Base-by-base conservation (phyloP, 768 basidiomycete species). In the Leccinum incarnatum region DNA sequence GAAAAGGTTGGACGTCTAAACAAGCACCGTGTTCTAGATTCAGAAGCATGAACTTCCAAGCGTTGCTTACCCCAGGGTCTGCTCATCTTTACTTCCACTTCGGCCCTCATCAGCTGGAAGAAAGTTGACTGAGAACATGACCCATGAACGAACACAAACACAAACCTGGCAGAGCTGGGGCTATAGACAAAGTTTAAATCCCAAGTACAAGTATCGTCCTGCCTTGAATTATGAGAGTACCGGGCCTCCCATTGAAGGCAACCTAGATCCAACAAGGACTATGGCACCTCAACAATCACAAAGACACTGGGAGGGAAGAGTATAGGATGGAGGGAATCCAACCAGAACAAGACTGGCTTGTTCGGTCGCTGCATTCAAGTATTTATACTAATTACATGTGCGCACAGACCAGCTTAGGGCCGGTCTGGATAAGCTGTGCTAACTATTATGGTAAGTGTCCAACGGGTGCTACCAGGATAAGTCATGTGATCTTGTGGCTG, bases 1-100 rank as follows among this genome's bases (percentile, higher is more conserved):
- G 71, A 96, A 98, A 14, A 99, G 74, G 67, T 99, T 99, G 40
- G 95, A 93, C 1, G 96, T 97, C 90, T 95, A 60, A 11, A 55
- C 17, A 45, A 56, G 10, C 15, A 49, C 46, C 23, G 55, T 57
- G 54, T 47, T 52, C 17, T 52, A 52, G 14, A 59, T 51, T 36
- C 14, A 49, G 15, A 55, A 37, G 5, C 29, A 55, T 47, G 48
- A 12, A 23, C 14, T 2, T 34, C 46, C 21, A 17, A 10, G 50
- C 23, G 19, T 32, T 21, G 66, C 80, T 58, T 63, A 93, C 95
- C 77, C 90, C 87, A 2, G 88, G 88, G 71, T 98, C 95, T 12
- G 92, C 92, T 62, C 87, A 77, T 96, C 93, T 70, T 91, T 90
- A 64, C 89, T 94, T 51, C 91, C 95, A 71, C 89, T 91, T 70